Conservation (phyloP, 306 rosid genomes). For the Corylus avellana region DNA sequence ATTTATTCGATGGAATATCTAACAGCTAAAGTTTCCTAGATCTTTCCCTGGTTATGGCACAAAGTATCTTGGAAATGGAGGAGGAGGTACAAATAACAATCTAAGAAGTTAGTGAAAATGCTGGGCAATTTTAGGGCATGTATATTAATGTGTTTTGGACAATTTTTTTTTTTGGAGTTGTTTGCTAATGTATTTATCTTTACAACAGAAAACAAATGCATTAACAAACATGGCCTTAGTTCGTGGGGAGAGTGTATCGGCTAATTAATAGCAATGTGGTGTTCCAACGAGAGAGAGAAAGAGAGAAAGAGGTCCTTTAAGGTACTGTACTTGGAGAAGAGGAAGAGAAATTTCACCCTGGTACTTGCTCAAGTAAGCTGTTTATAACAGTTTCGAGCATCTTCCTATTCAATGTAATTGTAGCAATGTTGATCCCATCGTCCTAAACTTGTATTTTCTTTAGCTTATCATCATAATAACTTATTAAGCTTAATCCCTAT, state of each 20-base stretch:
- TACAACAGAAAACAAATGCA: no score
- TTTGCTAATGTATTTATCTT: no score
- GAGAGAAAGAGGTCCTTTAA: background rate
- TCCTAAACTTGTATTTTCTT: background rate
- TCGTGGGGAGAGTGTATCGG: background rate
- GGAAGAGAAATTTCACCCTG: background rate
- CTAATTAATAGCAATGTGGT: background rate
- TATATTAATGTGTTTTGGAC: no score
- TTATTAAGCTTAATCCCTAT: background rate
- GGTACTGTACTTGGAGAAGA: background rate
- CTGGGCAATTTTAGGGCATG: background rate
- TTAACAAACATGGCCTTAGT: background rate
- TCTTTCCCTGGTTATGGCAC: background rate
- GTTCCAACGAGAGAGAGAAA: background rate
- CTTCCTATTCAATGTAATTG: background rate
- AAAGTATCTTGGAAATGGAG: background rate
- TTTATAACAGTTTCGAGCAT: background rate
- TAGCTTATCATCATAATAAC: background rate
- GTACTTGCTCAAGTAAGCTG: background rate
- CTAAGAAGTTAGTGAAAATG: background rate
- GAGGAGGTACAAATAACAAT: background rate
- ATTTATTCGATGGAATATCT: constrained; percentile 3
- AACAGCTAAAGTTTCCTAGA: background rate
- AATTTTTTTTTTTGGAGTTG: no score
- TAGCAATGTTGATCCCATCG: background rate